Conservation (phyloP, 2,329 filamentous ascomycete genomes). For the Colletotrichum incanum region DNA sequence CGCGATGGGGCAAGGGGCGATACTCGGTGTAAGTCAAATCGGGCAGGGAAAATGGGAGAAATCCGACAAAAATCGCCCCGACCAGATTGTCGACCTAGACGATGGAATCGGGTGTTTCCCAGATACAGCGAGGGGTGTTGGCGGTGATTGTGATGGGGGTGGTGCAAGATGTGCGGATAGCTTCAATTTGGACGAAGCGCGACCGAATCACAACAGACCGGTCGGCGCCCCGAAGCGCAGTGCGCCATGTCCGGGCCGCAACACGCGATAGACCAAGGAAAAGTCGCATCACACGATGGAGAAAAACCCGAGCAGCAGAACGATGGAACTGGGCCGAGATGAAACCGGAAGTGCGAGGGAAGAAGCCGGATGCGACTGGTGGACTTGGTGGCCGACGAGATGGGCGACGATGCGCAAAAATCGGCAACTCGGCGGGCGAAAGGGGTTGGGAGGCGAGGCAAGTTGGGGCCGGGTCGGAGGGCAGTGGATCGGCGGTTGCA, state of each 20-base stretch:
- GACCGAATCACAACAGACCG: conserved; percentile 18
- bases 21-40: conserved; percentile 43
- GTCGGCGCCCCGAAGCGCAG: background rate
- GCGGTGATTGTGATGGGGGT: conserved; percentile 26
- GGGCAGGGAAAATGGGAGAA: conserved; percentile 32
- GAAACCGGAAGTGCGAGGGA: conserved; percentile 22
- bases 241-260: conserved; percentile 22
- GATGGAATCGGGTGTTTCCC: conserved; percentile 19
- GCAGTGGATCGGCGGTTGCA: conserved; percentile 23
- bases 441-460: conserved; percentile 29
- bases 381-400: conserved; percentile 21
- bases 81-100: conserved; percentile 31
- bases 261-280: background rate
- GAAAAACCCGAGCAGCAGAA: conserved; percentile 26
- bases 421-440: conserved; percentile 38
- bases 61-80: conserved; percentile 33
- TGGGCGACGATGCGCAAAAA: conserved; percentile 34
- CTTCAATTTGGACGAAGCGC: conserved; percentile 38
- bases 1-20: conserved; percentile 14
- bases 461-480: conserved; percentile 35
- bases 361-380: conserved; percentile 35
- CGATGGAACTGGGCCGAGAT: background rate
- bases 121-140: conserved; percentile 16
- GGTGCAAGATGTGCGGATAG: conserved; percentile 44
- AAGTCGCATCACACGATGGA: conserved; percentile 20